Evolutionary conservation across 306 rosid genomes (phyloP).

Genomic region (Corylus avellana): DNA sequence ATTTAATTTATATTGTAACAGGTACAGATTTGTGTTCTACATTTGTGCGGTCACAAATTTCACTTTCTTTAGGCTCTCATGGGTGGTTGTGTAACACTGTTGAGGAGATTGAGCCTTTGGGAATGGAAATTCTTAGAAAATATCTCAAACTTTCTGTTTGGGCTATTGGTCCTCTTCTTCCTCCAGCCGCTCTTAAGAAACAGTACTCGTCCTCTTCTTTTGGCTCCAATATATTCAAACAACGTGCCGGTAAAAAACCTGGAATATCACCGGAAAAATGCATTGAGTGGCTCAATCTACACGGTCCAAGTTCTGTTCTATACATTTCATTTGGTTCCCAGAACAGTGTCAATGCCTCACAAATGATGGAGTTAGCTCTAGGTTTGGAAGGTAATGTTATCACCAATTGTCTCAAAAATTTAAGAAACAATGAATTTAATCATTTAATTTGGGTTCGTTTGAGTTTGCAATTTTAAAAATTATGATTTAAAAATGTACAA

Average conservation of each 20-base stretch:
- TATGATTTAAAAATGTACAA: too few relatives aligned
- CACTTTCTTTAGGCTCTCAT: constrained; percentile 38
- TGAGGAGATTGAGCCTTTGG: constrained; percentile 62
- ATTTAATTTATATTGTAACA: too few relatives aligned
- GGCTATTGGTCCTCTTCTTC: constrained; percentile 62
- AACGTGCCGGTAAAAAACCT: constrained; percentile 45
- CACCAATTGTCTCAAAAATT: too few relatives aligned
- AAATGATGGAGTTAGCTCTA: constrained; percentile 67
- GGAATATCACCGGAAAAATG: constrained; percentile 49
- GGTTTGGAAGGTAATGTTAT: constrained; percentile 49
- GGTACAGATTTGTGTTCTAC: constrained; percentile 49
- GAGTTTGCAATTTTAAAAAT: too few relatives aligned
- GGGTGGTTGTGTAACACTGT: constrained; percentile 75
- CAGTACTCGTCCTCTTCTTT: constrained; percentile 9
- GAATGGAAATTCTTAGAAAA: constrained; percentile 47
- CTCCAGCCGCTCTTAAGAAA: not conserved
- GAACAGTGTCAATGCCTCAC: constrained; percentile 53
- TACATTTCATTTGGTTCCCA: constrained; percentile 88
- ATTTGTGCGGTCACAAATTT: constrained; percentile 42
- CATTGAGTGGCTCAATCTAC: constrained; percentile 53
- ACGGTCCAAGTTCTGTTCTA: constrained; percentile 45
- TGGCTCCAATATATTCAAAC: constrained; percentile 13
- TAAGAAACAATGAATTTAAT: too few relatives aligned
- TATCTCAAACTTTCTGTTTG: constrained; percentile 35
- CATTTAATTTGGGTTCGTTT: too few relatives aligned